Base-by-base conservation (phyloP, 805 yeast genomes). In the Hanseniaspora clermontiae region DNA sequence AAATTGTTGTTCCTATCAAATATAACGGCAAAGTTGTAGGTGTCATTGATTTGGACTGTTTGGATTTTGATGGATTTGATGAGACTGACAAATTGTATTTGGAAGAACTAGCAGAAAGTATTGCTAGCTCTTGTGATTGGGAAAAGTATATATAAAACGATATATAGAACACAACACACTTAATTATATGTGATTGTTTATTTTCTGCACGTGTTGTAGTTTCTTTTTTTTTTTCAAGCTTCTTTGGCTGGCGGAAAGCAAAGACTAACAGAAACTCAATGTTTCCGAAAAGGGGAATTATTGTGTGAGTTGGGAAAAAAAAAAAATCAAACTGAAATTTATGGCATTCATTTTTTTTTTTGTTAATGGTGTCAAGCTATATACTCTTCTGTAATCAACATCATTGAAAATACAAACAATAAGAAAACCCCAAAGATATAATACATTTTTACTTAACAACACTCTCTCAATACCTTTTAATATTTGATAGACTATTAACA, bases 11-110 rank as follows among this genome's bases (percentile, higher is more conserved):
- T 1, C 97, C 97, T 0, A 78, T 90, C 7, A 63, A 80, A 0
- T 64, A 65, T 4, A 68, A 70, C 2, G 77, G 75, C 2, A 63
- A 63, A 15, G 70, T 81, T 1, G 63, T 78, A 19, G 97, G 93
- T 6, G 97, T 91, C 5, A 73, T 91, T 52, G 97, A 93, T 66
- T 76, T 91, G 42, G 98, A 91, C 67, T 87, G 95, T 66, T 67
- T 81, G 55, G 78, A 71, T 11, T 66, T 71, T 45, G 64, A 74
- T 10, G 95, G 91, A 0, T 91, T 93, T 65, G 82, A 78, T 61
- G 79, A 77, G 36, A 63, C 65, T 1, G 98, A 91, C 64, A 68
- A 72, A 60, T 60, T 71, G 51, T 75, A 71, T 57, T 72, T 91
- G 60, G 93, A 86, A 65, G 60, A 69, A 48, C 70, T 91, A 56